A percentile compares a stretch with the other conserved stretches of the same genome.
Conservation (phyloP, 2,329 filamentous ascomycete species). For the Mycosphaerelloides madeirae region DNA sequence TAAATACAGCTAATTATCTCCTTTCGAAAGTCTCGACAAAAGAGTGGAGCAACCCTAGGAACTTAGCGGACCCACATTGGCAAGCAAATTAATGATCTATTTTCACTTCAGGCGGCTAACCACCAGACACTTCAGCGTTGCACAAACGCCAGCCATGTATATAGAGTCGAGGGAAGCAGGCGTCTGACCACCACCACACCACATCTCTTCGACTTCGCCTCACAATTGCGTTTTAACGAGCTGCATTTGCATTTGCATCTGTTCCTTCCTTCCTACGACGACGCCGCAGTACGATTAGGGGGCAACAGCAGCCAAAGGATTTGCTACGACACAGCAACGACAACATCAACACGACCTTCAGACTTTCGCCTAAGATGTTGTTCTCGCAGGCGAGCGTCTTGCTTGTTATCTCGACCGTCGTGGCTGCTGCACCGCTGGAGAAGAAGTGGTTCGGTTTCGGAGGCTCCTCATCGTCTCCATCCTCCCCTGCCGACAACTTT, state of each 20-base stretch:
- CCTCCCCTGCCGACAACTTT: background rate
- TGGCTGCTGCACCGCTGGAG: slow-evolving; percentile 20
- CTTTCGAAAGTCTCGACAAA: too few relatives aligned
- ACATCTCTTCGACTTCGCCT: slow-evolving; percentile 2
- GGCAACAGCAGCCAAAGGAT: slow-evolving; percentile 6
- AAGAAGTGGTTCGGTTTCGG: slow-evolving; percentile 16
- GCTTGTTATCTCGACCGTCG: slow-evolving; percentile 16
- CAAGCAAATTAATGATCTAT: slow-evolving; percentile 14
- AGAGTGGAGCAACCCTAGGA: too few relatives aligned
- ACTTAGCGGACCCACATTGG: too few relatives aligned
- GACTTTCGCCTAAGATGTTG: slow-evolving; percentile 19
- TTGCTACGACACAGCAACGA: slow-evolving; percentile 5
- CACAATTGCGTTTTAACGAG: background rate
- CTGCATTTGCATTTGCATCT: slow-evolving; percentile 1
- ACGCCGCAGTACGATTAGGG: slow-evolving; percentile 1
- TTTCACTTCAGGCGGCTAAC: slow-evolving; percentile 18
- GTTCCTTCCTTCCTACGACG: background rate
- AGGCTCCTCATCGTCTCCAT: background rate
- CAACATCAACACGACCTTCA: slow-evolving; percentile 2
- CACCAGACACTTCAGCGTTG: slow-evolving; percentile 1
- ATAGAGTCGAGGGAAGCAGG: slow-evolving; percentile 19
- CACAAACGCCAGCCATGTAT: slow-evolving; percentile 23
- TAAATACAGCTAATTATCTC: too few relatives aligned
- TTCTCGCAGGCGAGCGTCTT: slow-evolving; percentile 20
- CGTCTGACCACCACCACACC: slow-evolving; percentile 2